Conservation (phyloP, 2,329 filamentous ascomycete genomes). For the Alternaria brassicicola region DNA sequence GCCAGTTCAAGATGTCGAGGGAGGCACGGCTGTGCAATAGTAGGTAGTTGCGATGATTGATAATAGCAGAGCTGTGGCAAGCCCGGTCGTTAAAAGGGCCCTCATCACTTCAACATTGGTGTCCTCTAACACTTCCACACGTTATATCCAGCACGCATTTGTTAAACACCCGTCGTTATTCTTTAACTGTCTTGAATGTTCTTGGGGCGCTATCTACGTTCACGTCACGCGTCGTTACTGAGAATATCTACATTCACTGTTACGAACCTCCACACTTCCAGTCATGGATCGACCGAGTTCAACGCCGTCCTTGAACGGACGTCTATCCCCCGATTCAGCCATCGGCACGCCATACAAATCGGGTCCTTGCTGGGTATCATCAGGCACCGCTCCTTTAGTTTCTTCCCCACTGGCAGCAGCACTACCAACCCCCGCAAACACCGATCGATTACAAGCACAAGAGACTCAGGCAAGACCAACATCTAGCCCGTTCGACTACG, state of each 20-base stretch:
- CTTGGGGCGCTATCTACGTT: neutral
- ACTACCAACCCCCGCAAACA: neutral
- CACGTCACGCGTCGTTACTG: neutral
- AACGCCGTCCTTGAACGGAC: neutral
- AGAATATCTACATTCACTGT: neutral
- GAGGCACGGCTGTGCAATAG: conserved; percentile 27
- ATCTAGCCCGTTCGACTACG: neutral
- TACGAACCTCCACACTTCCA: neutral
- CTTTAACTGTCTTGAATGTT: too few relatives aligned
- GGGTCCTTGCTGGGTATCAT: neutral
- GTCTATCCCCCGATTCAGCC: conserved; percentile 3
- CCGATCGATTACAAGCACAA: neutral
- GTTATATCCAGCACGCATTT: neutral
- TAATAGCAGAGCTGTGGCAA: conserved; percentile 3
- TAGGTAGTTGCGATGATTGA: conserved; percentile 4
- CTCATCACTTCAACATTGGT: neutral
- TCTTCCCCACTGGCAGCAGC: neutral
- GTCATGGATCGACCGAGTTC: neutral
- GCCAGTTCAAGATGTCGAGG: conserved; percentile 50
- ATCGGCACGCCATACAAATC: neutral
- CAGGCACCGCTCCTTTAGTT: neutral
- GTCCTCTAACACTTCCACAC: neutral
- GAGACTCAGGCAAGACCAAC: neutral
- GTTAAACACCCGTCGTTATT: neutral
- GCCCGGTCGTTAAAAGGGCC: neutral